Base-by-base conservation (phyloP, 2,329 filamentous ascomycete genomes). In the Metarhizium robertsii region DNA sequence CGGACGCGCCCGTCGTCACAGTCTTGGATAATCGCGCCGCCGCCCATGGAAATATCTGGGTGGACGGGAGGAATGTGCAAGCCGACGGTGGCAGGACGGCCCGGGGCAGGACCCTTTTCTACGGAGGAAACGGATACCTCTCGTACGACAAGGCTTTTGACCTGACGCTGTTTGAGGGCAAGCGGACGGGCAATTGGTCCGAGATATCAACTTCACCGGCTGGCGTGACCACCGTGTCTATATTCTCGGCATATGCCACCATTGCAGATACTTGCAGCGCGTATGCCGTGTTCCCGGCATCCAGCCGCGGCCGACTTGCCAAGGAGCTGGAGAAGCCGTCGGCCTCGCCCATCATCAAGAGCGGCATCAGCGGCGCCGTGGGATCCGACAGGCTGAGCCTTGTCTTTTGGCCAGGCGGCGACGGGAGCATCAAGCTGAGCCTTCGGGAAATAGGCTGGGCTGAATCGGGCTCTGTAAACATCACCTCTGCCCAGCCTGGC, bases 361-460 rank as follows among this genome's bases (percentile, higher is more conserved):
- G 56, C 4, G 56, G 59, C 34, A 57, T 64, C 52, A 61, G 59
- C 1, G 61, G 56, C 18, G 56, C 58, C 11, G 51, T 57, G 6
- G 61, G 58, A 10, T 53, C 57, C 8, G 55, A 46, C 16, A 55
- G 52, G 14, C 50, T 63, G 18, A 57, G 59, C 29, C 51, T 62
- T 11, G 61, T 62, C 2, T 64, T 63, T 29, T 64, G 62, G 62
- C 61, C 61, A 4, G 59, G 56, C n/a, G 57, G 58, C 40, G 43
- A 40, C 10, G 49, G 54, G 14, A 55, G 55, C 49, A 57, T 64
- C 32, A 56, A 36, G 29, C 50, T 63, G 2, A 53, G 55, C 34
- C 40, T 63, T 7, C 47, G 30, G 6, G 53, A 51, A 1, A 53
- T 62, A 4, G 60, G 61, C 7, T 63, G 62, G 61, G 54, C 58